These are phyloP conservation scores for Populus tremula DNA, from an alignment of 345 rosid genomes.

Conservation along the genomic window DNA sequence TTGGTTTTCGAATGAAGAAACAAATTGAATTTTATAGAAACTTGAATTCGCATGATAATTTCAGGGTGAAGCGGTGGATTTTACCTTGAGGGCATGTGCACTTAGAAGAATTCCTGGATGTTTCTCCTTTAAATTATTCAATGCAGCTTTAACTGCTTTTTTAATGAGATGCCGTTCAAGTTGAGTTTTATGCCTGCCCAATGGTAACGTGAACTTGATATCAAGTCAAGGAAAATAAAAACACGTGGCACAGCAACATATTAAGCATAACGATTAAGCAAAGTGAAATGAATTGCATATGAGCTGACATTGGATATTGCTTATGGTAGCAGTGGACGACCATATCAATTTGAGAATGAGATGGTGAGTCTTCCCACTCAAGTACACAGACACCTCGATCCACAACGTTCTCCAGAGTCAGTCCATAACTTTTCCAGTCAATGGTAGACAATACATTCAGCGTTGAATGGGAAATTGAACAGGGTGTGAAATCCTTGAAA, in stretches of 20 bases:
- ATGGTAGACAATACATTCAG: slow-evolving; percentile 55
- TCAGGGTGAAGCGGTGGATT: not conserved
- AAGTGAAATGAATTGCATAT: slow-evolving; percentile 7
- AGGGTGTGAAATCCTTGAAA: slow-evolving; percentile 66
- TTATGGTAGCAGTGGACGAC: slow-evolving; percentile 65
- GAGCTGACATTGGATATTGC: slow-evolving; percentile 46
- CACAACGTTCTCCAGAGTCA: slow-evolving; percentile 41
- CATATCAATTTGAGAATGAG: slow-evolving; percentile 48
- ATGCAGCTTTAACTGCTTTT: slow-evolving; percentile 61
- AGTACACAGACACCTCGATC: slow-evolving; percentile 50
- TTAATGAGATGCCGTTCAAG: slow-evolving; percentile 48
- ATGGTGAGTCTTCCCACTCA: slow-evolving; percentile 70
- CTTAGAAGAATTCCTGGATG: slow-evolving; percentile 68
- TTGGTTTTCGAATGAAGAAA: too few relatives aligned
- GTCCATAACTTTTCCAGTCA: slow-evolving; percentile 87
- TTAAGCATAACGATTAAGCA: not conserved
- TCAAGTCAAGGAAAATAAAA: slow-evolving; percentile 42
- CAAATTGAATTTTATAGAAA: too few relatives aligned
- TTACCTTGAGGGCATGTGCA: slow-evolving; percentile 70
- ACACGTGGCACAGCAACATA: not conserved
- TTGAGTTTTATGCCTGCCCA: slow-evolving; percentile 40
- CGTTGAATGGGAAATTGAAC: slow-evolving; percentile 43
- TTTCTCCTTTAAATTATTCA: slow-evolving; percentile 77
- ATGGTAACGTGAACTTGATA: slow-evolving; percentile 29
- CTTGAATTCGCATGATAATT: too few relatives aligned